Base-by-base conservation (phyloP, 2,329 filamentous ascomycete genomes). In the Fusarium armeniacum region DNA sequence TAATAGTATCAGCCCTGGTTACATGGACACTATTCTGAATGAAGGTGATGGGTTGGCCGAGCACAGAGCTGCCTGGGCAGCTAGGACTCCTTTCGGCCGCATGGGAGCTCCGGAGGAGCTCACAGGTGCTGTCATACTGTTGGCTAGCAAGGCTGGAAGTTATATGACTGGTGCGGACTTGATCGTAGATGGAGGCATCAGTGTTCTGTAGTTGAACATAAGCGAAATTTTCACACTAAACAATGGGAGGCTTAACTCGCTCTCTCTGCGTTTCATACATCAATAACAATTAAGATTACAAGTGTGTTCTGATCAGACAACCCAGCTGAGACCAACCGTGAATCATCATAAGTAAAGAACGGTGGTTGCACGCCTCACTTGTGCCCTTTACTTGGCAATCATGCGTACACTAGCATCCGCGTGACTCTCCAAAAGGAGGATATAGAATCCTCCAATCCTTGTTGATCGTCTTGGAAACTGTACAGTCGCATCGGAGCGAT, bases 61-160 rank as follows among this genome's bases (percentile, higher is more conserved):
- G 5, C 62, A 65, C 40, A 65, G 62, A 40, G 33, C 40, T 4
- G 41, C 58, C 16, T 65, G 62, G 62, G 40, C 45, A 16, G 33
- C 32, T 6, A 50, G 62, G 12, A 65, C 51, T 5, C 62, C 62
- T 5, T 59, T 32, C 20, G 62, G 62, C 1, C 62, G 62, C 1
- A 65, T 65, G 62, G 62, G 60, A 7, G 32, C 51, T 1, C 62
- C 62, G 1, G 60, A 65, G 6, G 62, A 65, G 8, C 62, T 65
- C 6, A 65, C 52, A 2, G 62, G 62, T 6, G 52, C 38, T 32
- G 24, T 65, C 28, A 22, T 65, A 15, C 20, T 65, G 9, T 24
- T 65, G 13, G 60, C 60, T 5, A 65, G 62, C 18, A 65, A 65
- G 9, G 62, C 62, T 6, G 62, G 62, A 5, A 65, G 62, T 10